phyloP scores from a whole-genome alignment of 768 basidiomycete species.

The Lentinula lateritia region DNA sequence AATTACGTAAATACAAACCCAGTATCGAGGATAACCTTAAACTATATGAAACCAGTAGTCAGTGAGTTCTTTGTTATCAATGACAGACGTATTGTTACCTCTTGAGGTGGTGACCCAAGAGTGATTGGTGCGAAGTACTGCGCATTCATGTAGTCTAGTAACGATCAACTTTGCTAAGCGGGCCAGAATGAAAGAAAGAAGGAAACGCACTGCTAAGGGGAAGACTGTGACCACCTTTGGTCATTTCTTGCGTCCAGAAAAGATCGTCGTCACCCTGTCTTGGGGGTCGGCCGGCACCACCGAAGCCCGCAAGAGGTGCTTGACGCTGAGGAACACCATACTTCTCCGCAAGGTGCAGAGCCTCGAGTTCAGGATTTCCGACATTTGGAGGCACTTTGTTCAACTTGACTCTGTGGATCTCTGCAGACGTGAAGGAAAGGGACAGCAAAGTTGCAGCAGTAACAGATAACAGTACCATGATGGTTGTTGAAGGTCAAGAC shows the following conservation, averaged over 20 bases:
- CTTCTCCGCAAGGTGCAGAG: constrained; percentile 89
- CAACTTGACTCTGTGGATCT: constrained; percentile 81
- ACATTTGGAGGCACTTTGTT: constrained; percentile 70
- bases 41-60: constrained; percentile 32
- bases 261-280: constrained; percentile 48
- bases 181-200: neutral
- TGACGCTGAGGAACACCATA: constrained; percentile 58
- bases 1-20: constrained; percentile 38
- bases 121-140: constrained; percentile 91
- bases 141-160: constrained; percentile 92
- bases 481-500: constrained; percentile 12
- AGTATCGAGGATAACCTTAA: constrained; percentile 95
- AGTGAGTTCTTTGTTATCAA: neutral
- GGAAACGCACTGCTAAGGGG: constrained; percentile 80
- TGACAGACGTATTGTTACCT: constrained; percentile 25
- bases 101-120: constrained; percentile 81
- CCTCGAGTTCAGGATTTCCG: constrained; percentile 63
- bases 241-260: constrained; percentile 77
- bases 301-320: constrained; percentile 66
- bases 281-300: constrained; percentile 65
- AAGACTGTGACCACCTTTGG: constrained; percentile 77
- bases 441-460: constrained; percentile 41
- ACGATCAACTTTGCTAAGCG: constrained; percentile 7
- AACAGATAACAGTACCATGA: constrained; percentile 34
- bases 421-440: constrained; percentile 47